These are phyloP conservation scores for Wickerhamia fluorescens DNA, from an alignment of 805 yeast species.

Conservation along the genomic window DNA sequence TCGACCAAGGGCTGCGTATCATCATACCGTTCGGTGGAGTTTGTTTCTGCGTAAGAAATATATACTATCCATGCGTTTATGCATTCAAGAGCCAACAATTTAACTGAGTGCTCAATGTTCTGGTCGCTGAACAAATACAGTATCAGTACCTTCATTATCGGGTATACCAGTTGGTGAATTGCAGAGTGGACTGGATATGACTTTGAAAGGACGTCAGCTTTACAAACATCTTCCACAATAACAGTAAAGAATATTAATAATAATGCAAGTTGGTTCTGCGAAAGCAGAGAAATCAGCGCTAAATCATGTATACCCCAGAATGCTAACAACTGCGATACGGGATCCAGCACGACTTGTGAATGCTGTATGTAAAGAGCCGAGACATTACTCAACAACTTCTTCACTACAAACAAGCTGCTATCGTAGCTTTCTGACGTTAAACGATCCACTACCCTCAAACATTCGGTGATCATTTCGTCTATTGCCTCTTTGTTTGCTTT, in stretches of 20 bases:
- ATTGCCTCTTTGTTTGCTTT: slow-evolving; percentile 5
- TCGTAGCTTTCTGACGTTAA: slow-evolving; percentile 3
- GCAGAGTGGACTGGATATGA: slow-evolving; percentile 25
- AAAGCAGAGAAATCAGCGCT: slow-evolving; percentile 2
- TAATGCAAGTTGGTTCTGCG: slow-evolving; percentile 10
- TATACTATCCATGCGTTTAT: slow-evolving; percentile 32
- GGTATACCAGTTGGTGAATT: slow-evolving; percentile 30
- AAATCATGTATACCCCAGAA: slow-evolving; percentile 2
- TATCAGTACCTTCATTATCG: slow-evolving; percentile 13
- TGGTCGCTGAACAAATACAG: slow-evolving; percentile 1
- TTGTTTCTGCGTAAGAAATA: slow-evolving; percentile 28
- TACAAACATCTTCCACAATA: slow-evolving; percentile 45
- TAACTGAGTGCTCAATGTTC: slow-evolving; percentile 5
- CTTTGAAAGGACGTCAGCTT: slow-evolving; percentile 17
- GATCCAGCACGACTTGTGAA: slow-evolving; percentile 26
- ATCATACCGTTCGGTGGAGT: slow-evolving; percentile 25
- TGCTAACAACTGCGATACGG: slow-evolving; percentile 4
- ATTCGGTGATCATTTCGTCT: slow-evolving; percentile 1
- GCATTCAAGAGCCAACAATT: slow-evolving; percentile 16
- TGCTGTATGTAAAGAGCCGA: slow-evolving; percentile 40
- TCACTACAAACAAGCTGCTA: slow-evolving; percentile 35
- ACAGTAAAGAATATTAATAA: slow-evolving; percentile 35
- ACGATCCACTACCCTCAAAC: background rate
- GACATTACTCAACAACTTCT: slow-evolving; percentile 52
- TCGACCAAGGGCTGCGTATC: slow-evolving; percentile 15